Conservation (phyloP, 768 basidiomycete species). For the Mrakia gelida region DNA sequence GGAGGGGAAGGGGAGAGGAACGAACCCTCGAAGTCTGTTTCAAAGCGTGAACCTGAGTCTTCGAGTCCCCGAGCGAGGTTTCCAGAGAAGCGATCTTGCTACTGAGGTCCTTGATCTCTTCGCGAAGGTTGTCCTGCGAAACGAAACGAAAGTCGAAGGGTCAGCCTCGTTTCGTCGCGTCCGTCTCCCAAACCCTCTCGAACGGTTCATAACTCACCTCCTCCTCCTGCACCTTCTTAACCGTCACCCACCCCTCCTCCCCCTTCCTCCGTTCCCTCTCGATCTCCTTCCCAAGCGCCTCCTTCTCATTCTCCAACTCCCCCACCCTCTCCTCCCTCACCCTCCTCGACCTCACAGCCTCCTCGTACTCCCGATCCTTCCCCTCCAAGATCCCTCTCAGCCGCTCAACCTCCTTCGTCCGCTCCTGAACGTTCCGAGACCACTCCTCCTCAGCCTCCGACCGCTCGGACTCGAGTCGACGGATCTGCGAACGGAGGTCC, state of each 20-base stretch:
- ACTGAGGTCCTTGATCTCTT: constrained; percentile 53
- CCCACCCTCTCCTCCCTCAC: constrained; percentile 57
- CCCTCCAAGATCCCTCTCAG: constrained; percentile 60
- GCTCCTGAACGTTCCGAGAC: constrained; percentile 75
- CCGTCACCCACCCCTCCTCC: constrained; percentile 43
- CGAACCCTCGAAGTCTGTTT: constrained; percentile 69
- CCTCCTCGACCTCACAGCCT: constrained; percentile 48
- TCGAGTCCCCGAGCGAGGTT: constrained; percentile 67
- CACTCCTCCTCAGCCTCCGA: constrained; percentile 83
- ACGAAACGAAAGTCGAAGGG: not conserved
- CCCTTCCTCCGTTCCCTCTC: constrained; percentile 45
- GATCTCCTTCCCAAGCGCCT: constrained; percentile 47
- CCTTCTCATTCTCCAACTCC: constrained; percentile 54
- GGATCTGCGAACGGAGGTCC: constrained; percentile 64
- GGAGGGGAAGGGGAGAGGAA: constrained; percentile 23
- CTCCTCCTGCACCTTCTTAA: constrained; percentile 53
- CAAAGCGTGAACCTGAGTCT: constrained; percentile 64
- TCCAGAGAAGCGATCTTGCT: constrained; percentile 54
- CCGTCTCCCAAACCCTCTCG: not conserved
- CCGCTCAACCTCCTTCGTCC: constrained; percentile 70
- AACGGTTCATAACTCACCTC: constrained; percentile 55
- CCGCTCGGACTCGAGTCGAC: constrained; percentile 70
- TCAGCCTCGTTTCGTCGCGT: not conserved
- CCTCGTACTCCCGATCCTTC: constrained; percentile 59
- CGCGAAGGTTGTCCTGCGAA: constrained; percentile 49